Percentiles rank a stretch among this genome's conserved stretches.
Evolutionary conservation across 768 basidiomycete genomes (phyloP).

Genomic region (Tulasnella sp.): DNA sequence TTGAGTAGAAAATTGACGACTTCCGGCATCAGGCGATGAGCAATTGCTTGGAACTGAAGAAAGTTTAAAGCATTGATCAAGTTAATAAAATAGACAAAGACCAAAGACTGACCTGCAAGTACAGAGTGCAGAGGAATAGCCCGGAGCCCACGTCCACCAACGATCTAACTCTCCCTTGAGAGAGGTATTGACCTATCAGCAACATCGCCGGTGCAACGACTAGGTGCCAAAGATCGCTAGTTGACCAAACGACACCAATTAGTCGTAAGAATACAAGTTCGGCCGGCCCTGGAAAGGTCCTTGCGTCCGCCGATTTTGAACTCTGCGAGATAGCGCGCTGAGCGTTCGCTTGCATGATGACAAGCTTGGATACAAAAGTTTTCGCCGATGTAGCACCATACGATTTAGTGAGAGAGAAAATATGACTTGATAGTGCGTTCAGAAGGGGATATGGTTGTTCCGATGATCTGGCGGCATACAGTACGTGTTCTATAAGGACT

Average conservation of each 20-base stretch:
- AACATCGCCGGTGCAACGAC: conserved; percentile 80
- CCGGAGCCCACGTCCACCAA: conserved; percentile 71
- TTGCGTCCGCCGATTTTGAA: conserved; percentile 45
- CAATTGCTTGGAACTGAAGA: conserved; percentile 71
- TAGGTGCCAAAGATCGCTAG: conserved; percentile 86
- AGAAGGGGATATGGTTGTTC: conserved; percentile 50
- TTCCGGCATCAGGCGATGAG: conserved; percentile 84
- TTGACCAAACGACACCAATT: conserved; percentile 79
- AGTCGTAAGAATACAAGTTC: conserved; percentile 76
- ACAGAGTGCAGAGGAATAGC: conserved; percentile 77
- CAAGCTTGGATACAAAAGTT: conserved; percentile 70
- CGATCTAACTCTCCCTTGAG: conserved; percentile 67
- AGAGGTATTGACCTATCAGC: conserved; percentile 85
- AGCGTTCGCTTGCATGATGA: conserved; percentile 90
- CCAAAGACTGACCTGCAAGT: conserved; percentile 31
- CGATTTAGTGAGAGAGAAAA: conserved; percentile 63
- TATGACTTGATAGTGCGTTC: conserved; percentile 60
- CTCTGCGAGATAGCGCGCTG: conserved; percentile 69
- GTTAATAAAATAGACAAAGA: neutral
- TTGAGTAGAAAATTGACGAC: conserved; percentile 72
- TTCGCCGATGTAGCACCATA: conserved; percentile 75
- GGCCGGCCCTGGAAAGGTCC: conserved; percentile 79
- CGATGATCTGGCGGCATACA: conserved; percentile 60
- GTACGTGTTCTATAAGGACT: conserved; percentile 79
- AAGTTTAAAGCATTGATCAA: neutral